Percentiles rank a stretch among this genome's conserved stretches.
These are phyloP conservation scores for Pleurotus pulmonarius DNA, from an alignment of 768 basidiomycete genomes.

Conservation along the genomic window DNA sequence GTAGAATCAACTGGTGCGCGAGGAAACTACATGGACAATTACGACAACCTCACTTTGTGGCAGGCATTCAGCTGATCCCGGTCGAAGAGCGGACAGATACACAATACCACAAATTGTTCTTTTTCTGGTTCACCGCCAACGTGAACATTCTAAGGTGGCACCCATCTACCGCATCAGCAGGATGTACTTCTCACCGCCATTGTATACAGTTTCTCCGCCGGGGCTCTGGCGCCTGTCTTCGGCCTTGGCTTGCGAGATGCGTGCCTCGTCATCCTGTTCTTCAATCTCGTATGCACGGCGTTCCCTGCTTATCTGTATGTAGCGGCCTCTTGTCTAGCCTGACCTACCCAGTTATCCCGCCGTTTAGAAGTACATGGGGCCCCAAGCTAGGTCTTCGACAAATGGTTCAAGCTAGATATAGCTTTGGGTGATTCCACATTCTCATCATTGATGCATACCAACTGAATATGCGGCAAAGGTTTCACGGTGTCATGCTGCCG, in stretches of 20 bases:
- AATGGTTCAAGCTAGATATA: constrained; percentile 61
- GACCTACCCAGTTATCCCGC: constrained; percentile 1
- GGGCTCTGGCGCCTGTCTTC: constrained; percentile 59
- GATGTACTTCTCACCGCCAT: not conserved
- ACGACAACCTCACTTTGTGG: not conserved
- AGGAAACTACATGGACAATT: not conserved
- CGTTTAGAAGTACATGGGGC: constrained; percentile 57
- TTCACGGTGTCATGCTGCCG: constrained; percentile 47
- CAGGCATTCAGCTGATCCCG: constrained; percentile 48
- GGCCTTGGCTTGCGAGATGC: constrained; percentile 49
- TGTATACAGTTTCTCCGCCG: constrained; percentile 44
- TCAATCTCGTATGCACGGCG: constrained; percentile 40
- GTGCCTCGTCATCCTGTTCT: constrained; percentile 42
- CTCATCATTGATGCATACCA: not conserved
- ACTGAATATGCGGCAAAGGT: constrained; percentile 30
- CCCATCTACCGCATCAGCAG: not conserved
- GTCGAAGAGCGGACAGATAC: constrained; percentile 48
- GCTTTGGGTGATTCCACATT: constrained; percentile 22
- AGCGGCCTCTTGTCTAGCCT: not conserved
- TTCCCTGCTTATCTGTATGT: constrained; percentile 62
- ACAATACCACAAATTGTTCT: constrained; percentile 64
- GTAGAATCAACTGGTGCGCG: constrained; percentile 1
- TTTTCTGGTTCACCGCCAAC: constrained; percentile 70
- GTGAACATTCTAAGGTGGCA: constrained; percentile 58
- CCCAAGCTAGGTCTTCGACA: constrained; percentile 78